phyloP scores from a whole-genome alignment of 805 yeast genomes.

The Candida stauntonica region DNA sequence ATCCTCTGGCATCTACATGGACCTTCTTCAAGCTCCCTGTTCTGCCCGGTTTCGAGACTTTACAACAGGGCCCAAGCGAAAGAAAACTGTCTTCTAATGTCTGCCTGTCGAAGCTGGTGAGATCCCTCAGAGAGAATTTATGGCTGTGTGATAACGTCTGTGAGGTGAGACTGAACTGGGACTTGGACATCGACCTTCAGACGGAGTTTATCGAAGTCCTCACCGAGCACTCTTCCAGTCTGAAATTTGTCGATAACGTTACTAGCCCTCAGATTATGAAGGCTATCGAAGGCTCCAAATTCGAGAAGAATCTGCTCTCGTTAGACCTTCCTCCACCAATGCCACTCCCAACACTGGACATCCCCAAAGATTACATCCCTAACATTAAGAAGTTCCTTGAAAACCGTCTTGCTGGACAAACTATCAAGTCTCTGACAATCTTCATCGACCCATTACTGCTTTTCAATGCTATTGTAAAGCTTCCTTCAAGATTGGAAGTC shows the following conservation, averaged over 20 bases:
- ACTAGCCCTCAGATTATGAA: constrained; percentile 36
- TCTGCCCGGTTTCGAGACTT: no score
- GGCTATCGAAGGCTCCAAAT: constrained; percentile 29
- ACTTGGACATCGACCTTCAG: constrained; percentile 32
- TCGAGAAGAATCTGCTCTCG: constrained; percentile 20
- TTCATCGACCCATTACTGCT: constrained; percentile 37
- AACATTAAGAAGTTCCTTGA: constrained; percentile 26
- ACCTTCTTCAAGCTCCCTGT: constrained; percentile 25
- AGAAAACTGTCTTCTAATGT: constrained; percentile 30
- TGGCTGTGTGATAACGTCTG: constrained; percentile 26
- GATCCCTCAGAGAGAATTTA: constrained; percentile 24
- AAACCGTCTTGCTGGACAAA: constrained; percentile 19
- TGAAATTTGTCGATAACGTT: constrained; percentile 36
- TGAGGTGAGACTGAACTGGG: constrained; percentile 42
- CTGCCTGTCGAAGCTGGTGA: constrained; percentile 26
- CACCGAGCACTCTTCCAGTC: constrained; percentile 27
- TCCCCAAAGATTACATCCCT: constrained; percentile 25
- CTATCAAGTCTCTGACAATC: constrained; percentile 26
- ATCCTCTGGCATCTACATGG: constrained; percentile 38
- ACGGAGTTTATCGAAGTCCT: constrained; percentile 27
- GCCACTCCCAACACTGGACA: constrained; percentile 23
- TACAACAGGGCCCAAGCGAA: constrained; percentile 6
- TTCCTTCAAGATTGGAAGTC: constrained; percentile 29
- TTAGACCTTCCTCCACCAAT: constrained; percentile 31
- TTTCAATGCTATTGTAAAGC: constrained; percentile 29